Base-by-base conservation (phyloP, 805 yeast genomes). In the Metschnikowia corniflorae region DNA sequence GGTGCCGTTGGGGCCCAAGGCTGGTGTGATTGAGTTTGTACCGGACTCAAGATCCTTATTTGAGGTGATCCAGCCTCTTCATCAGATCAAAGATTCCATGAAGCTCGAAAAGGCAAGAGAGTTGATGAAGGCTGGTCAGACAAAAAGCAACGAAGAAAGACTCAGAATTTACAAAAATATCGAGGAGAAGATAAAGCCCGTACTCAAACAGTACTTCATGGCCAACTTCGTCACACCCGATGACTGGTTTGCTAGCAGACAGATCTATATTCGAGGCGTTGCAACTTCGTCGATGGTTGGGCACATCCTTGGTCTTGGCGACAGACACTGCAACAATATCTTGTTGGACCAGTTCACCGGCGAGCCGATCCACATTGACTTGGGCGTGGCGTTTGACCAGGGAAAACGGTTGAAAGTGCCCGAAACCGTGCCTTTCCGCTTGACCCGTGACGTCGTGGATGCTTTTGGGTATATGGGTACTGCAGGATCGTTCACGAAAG, bases 361-460 rank as follows among this genome's bases (percentile, higher is more conserved):
- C 0, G 96, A 89, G 50, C 95, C 96, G 0, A 80, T 93, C 17
- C 98, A 94, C 56, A 94, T 93, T 48, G 99, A 93, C 58, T 64
- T 93, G 13, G 99, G 98, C 0, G 89, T 93, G 29, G 94, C 97
- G 0, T 93, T 93, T 64, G 98, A 93, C 57, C 96, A 88, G 52
- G 98, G 97, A 0, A 80, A 75, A 49, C 61, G 79, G 10, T 65
- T 93, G 26, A 82, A 91, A 0, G 75, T 91, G 7, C 98, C 99
- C 0, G 99, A 93, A 53, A 72, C 84, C 0, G 95, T 94, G 5
- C 98, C 99, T 4, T 94, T 93, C 55, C 63, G 99, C 44, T 64
- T 94, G 23, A 86, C 97, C 0, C 67, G 95, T 40, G 97, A 94
- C 56, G 70, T 93, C 35, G 81, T 88, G 4, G 97, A 93, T 63